These are phyloP conservation scores for Penicillium sp. DNA, from an alignment of 2,329 filamentous ascomycete genomes.

Conservation along the genomic window DNA sequence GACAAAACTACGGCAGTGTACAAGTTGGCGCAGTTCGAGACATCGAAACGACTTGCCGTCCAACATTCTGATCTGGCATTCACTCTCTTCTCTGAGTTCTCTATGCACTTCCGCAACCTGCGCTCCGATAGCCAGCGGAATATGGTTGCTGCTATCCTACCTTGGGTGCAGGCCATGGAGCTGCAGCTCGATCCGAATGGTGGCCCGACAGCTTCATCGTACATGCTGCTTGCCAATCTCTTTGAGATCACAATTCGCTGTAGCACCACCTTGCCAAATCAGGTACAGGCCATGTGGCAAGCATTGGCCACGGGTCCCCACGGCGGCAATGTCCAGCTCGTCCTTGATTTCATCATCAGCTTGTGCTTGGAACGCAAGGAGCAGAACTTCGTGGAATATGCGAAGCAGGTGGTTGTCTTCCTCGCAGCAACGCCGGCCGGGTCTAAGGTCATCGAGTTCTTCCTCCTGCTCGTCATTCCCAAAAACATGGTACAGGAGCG, in stretches of 20 bases:
- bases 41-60: slow-evolving; percentile 84
- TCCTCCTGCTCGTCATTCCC: slow-evolving; percentile 86
- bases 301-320: slow-evolving; percentile 91
- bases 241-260: slow-evolving; percentile 96
- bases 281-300: slow-evolving; percentile 97
- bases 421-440: slow-evolving; percentile 82
- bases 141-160: slow-evolving; percentile 89
- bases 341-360: slow-evolving; percentile 94
- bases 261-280: slow-evolving; percentile 84
- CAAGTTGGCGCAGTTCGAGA: slow-evolving; percentile 95
- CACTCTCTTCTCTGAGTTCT: slow-evolving; percentile 94
- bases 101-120: slow-evolving; percentile 86
- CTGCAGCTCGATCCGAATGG: slow-evolving; percentile 89
- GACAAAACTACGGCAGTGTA: slow-evolving; percentile 99
- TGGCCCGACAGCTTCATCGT: slow-evolving; percentile 85
- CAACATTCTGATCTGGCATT: slow-evolving; percentile 90
- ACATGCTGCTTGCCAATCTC: slow-evolving; percentile 91
- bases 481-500: slow-evolving; percentile 97
- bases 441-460: slow-evolving; percentile 89
- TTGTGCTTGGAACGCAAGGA: slow-evolving; percentile 91
- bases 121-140: slow-evolving; percentile 83
- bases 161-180: slow-evolving; percentile 95
- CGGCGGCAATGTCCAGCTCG: slow-evolving; percentile 88
- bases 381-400: slow-evolving; percentile 97
- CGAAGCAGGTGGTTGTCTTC: slow-evolving; percentile 97